Percentiles rank a stretch among this genome's conserved stretches.
These are phyloP conservation scores for Ananas comosus DNA, from an alignment of 176 grass and related monocot genomes.

Conservation along the genomic window DNA sequence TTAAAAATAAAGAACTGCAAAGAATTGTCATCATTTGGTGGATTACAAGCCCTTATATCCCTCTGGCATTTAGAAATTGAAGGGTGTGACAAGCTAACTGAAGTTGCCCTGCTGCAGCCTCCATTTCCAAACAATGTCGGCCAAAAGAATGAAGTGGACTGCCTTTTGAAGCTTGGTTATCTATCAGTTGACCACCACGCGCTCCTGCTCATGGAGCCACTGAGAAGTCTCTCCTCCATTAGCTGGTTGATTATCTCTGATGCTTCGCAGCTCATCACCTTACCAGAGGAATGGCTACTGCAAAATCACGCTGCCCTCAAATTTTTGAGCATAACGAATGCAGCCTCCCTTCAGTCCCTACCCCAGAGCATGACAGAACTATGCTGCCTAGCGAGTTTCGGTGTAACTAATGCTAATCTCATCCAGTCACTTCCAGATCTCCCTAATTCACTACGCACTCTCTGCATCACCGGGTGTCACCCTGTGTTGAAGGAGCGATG, in stretches of 20 bases:
- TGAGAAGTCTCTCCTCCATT: not conserved
- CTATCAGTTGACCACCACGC: not conserved
- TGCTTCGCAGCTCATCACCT: not conserved
- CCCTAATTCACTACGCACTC: not conserved
- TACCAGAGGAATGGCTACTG: not conserved
- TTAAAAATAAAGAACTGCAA: not conserved
- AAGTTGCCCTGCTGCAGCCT: not conserved
- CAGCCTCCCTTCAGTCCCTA: not conserved
- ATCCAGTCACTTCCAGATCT: not conserved
- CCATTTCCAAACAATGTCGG: not conserved
- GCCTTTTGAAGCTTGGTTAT: not conserved
- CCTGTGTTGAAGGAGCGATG: not conserved
- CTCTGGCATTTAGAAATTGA: not conserved
- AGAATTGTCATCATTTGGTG: constrained; percentile 3
- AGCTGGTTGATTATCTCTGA: not conserved
- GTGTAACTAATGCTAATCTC: not conserved
- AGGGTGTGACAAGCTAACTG: not conserved
- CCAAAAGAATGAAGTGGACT: not conserved
- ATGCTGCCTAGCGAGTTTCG: not conserved
- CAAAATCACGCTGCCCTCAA: not conserved
- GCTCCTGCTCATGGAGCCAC: not conserved
- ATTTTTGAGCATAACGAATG: not conserved
- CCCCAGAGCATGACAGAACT: not conserved
- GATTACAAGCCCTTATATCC: not conserved
- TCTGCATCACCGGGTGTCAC: not conserved